Evolutionary conservation across 805 yeast genomes (phyloP).

Genomic region (Hermanozyma aechmeae): DNA sequence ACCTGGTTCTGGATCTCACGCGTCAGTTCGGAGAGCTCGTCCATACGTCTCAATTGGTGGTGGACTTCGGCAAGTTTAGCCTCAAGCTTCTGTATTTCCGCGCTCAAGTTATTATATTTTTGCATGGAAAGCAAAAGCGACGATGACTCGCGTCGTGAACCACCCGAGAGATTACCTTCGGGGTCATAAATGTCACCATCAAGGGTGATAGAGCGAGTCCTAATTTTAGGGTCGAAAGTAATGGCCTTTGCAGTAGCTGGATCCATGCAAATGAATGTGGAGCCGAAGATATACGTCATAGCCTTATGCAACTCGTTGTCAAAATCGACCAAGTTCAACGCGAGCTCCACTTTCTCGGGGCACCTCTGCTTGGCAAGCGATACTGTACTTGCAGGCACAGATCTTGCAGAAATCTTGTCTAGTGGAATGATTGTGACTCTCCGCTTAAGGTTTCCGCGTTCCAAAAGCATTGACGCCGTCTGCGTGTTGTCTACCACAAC

Average conservation of each 20-base stretch:
- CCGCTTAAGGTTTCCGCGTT: slow-evolving; percentile 65
- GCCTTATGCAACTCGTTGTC: slow-evolving; percentile 66
- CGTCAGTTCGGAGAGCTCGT: slow-evolving; percentile 39
- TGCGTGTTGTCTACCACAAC: slow-evolving; percentile 84
- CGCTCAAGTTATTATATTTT: slow-evolving; percentile 41
- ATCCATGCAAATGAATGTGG: slow-evolving; percentile 79
- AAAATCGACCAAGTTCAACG: slow-evolving; percentile 70
- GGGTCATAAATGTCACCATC: slow-evolving; percentile 97
- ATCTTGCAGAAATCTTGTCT: slow-evolving; percentile 66
- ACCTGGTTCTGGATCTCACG: slow-evolving; percentile 49
- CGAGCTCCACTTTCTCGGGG: slow-evolving; percentile 84
- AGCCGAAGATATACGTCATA: slow-evolving; percentile 87
- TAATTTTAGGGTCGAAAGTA: slow-evolving; percentile 77
- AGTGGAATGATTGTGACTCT: slow-evolving; percentile 89
- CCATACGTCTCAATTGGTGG: slow-evolving; percentile 32
- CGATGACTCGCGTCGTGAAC: slow-evolving; percentile 58
- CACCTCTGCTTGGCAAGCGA: slow-evolving; percentile 65
- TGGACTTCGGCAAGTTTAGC: slow-evolving; percentile 31
- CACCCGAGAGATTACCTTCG: slow-evolving; percentile 91
- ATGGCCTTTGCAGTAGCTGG: slow-evolving; percentile 81
- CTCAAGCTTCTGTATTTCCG: slow-evolving; percentile 31
- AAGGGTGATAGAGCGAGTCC: slow-evolving; percentile 75
- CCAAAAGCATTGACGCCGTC: slow-evolving; percentile 76
- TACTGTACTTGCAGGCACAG: slow-evolving; percentile 43
- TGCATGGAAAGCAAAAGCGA: slow-evolving; percentile 60